Evolutionary conservation across 495 filamentous ascomycete genomes (phyloP), one percentile per base, ranked within the genome.

Genomic region (Aspergillus leporis): DNA sequence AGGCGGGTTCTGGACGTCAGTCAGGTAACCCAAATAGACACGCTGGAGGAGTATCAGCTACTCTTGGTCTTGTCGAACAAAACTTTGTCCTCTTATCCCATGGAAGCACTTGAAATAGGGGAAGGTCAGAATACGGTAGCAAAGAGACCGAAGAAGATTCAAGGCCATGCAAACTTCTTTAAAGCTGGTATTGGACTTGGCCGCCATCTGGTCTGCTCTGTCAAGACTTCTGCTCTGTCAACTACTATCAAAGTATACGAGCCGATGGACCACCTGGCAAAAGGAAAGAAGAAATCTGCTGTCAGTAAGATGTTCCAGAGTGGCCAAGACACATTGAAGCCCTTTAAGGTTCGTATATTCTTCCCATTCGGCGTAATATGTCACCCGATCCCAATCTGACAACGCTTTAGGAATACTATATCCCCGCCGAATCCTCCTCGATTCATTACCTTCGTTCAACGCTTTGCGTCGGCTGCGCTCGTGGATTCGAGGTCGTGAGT

Each of bases 161-260:
- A 93, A 68, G 90, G 89, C 60, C 91, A 96, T 75, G 93, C 92
- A 71, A 97, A 93, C 75, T 98, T 97, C 76, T 98, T 99, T 87
- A 96, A 93, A 72, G 87, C 91, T 47, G 95, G 95, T 23, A 93
- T 97, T 63, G 97, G 94, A 69, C 83, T 96, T 22, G 93, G 95
- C 51, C 85, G 93, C 50, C 95, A 98, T 70, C 80, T 98, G 38
- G 93, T 99, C 19, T 97, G 92, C 72, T 92, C 90, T 59, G 94
- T 97, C 61, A 97, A 96, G 78, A 92, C 88, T 46, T 90, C 87
- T 7, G 88, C 91, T 7, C 80, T 97, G 25, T 93, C 90, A 41
- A 94, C 90, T 9, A 97, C 93, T 9, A 94, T 99, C 79, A 97
- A 97, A 72, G 95, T 98, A 9, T 96, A 90, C 74, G 95, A 99